A percentile compares a stretch with the other conserved stretches of the same genome.
These are phyloP conservation scores for Zalerion maritima DNA, from an alignment of 495 filamentous ascomycete species.

Conservation along the genomic window DNA sequence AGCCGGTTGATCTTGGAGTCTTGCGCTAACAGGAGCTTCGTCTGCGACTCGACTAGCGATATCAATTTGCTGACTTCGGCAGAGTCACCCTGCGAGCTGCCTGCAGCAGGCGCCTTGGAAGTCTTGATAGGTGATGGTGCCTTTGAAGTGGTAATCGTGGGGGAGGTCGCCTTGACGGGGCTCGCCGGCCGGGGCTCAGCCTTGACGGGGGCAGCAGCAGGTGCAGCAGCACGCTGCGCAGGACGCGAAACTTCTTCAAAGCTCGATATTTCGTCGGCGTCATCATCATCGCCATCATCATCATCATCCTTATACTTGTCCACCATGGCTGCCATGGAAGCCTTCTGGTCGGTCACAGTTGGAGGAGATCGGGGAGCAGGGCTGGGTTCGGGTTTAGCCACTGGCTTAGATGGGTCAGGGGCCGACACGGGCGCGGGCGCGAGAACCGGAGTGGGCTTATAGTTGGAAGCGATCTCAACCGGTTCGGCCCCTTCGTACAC, in stretches of 20 bases:
- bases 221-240: constrained; percentile 19
- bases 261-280: constrained; percentile 53
- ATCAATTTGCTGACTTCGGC: constrained; percentile 6
- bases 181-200: constrained; percentile 13
- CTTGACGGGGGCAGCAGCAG: constrained; percentile 14
- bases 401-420: constrained; percentile 39
- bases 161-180: constrained; percentile 13
- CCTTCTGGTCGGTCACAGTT: constrained; percentile 67
- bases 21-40: too few relatives aligned
- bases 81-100: constrained; percentile 8
- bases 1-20: constrained; percentile 56
- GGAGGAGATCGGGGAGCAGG: constrained; percentile 40
- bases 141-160: constrained; percentile 22
- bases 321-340: constrained; percentile 69
- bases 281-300: constrained; percentile 38
- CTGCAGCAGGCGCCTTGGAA: constrained; percentile 9
- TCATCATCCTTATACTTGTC: constrained; percentile 71
- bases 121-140: constrained; percentile 21
- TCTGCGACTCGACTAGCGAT: constrained; percentile 23
- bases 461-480: constrained; percentile 55
- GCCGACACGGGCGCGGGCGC: constrained; percentile 34
- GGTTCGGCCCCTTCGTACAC: constrained; percentile 73
- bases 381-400: constrained; percentile 33
- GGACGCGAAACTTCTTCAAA: constrained; percentile 72
- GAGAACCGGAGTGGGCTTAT: constrained; percentile 39